phyloP scores from a whole-genome alignment of 2,329 filamentous ascomycete species.

The Botryotinia globosa region DNA sequence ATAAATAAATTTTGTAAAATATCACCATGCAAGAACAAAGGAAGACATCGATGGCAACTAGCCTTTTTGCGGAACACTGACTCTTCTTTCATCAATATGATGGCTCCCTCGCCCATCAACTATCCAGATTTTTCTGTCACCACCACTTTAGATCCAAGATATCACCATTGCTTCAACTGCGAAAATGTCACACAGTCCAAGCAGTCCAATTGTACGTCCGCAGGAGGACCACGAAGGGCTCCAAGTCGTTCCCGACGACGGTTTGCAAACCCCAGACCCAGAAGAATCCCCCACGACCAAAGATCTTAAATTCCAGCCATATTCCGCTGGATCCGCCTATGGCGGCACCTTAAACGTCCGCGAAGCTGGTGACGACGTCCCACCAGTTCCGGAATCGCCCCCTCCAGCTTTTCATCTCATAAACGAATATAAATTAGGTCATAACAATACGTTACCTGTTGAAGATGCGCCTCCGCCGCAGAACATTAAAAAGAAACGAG shows the following conservation, averaged over 20 bases:
- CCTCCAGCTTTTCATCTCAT: slow-evolving; percentile 11
- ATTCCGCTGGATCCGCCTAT: neutral
- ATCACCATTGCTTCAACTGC: neutral
- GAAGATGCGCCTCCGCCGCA: neutral
- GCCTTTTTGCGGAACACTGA: neutral
- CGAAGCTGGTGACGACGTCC: neutral
- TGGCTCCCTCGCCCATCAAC: neutral
- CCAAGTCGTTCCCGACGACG: slow-evolving; percentile 10
- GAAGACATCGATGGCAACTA: neutral
- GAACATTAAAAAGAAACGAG: neutral
- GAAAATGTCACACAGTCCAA: neutral
- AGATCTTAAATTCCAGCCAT: slow-evolving; percentile 17
- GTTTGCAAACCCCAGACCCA: neutral
- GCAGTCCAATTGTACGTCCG: neutral
- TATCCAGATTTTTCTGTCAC: neutral
- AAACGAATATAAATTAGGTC: slow-evolving; percentile 8
- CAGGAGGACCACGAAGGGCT: slow-evolving; percentile 19
- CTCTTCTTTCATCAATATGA: slow-evolving; percentile 9
- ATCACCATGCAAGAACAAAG: neutral
- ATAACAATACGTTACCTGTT: neutral
- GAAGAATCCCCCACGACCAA: neutral
- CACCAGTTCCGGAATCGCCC: neutral
- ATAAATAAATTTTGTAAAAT: neutral
- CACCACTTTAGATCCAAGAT: neutral
- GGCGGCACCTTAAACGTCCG: slow-evolving; percentile 7